Evolutionary conservation across 1,284 basidiomycete genomes (phyloP).

Genomic region (Exobasidium rhododendri): DNA sequence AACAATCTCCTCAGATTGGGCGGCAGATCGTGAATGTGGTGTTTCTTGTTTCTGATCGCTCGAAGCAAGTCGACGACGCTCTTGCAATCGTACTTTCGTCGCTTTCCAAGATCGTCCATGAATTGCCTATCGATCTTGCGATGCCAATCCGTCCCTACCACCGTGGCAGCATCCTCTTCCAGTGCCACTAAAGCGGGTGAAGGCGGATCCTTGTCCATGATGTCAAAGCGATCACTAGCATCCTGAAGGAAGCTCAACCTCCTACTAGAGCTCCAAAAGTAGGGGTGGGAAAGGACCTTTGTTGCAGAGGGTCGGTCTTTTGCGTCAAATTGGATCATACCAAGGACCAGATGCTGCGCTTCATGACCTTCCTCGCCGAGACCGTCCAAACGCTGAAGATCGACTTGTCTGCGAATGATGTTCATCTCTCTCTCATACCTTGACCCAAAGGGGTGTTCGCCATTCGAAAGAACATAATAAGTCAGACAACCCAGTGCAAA

Average conservation of each 20-base stretch:
- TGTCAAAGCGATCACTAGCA: constrained; percentile 94
- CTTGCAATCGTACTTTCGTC: constrained; percentile 83
- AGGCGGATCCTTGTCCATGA: constrained; percentile 80
- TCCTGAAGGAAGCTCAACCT: constrained; percentile 91
- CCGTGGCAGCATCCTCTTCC: constrained; percentile 60
- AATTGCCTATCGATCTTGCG: constrained; percentile 79
- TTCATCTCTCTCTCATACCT: constrained; percentile 54
- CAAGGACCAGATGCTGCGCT: constrained; percentile 46
- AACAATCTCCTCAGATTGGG: constrained; percentile 81
- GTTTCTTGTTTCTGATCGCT: constrained; percentile 96
- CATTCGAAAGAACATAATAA: constrained; percentile 50
- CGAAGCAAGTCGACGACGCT: constrained; percentile 87
- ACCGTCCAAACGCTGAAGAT: constrained; percentile 38
- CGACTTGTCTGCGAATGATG: constrained; percentile 39
- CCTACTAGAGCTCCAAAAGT: constrained; percentile 88
- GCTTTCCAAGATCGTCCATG: constrained; percentile 91
- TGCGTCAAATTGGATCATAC: constrained; percentile 43
- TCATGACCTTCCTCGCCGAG: constrained; percentile 49
- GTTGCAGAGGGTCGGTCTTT: constrained; percentile 74
- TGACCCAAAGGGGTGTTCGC: constrained; percentile 50
- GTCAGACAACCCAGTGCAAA: constrained; percentile 53
- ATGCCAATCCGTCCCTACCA: constrained; percentile 72
- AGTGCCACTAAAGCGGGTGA: constrained; percentile 72
- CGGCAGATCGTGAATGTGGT: constrained; percentile 94
- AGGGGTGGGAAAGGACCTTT: constrained; percentile 82